Evolutionary conservation across 257 asterid genomes (phyloP).

Genomic region (Solanum appendiculatum): DNA sequence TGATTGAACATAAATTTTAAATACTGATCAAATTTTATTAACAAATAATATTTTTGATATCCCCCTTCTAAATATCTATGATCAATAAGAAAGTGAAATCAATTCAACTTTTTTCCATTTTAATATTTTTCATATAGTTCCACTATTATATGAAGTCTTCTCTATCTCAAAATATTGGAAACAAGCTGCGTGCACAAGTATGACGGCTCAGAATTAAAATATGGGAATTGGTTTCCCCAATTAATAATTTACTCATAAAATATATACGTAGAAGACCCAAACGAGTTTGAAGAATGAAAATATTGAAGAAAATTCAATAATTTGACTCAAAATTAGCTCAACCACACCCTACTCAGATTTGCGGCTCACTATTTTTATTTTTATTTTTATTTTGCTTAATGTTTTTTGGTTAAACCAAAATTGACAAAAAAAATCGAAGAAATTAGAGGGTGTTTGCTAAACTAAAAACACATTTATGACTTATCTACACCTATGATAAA

Average conservation of each 20-base stretch:
- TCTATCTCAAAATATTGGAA: not conserved
- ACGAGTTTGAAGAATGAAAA: not conserved
- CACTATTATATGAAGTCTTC: not conserved
- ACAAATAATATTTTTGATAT: not conserved
- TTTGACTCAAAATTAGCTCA: constrained; percentile 1
- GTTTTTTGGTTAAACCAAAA: not conserved
- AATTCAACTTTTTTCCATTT: not conserved
- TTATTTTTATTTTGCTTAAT: not conserved
- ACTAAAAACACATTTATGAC: not conserved
- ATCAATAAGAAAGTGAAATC: not conserved
- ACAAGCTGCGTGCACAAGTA: not conserved
- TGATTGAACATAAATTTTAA: no score
- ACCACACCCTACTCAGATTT: not conserved
- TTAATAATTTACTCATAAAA: not conserved
- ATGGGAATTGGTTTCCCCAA: not conserved
- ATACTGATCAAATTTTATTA: not conserved
- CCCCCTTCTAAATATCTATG: not conserved
- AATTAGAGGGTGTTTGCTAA: not conserved
- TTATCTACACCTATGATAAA: not conserved
- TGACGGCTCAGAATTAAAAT: not conserved
- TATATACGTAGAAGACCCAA: not conserved
- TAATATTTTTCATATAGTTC: not conserved
- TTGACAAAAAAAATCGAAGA: not conserved
- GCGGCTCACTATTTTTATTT: not conserved
- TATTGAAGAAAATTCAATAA: not conserved